Percentiles rank a stretch among this genome's conserved stretches.
Conservation (phyloP, 352 stramenopile species). For the Phytopythium mirpurense region DNA sequence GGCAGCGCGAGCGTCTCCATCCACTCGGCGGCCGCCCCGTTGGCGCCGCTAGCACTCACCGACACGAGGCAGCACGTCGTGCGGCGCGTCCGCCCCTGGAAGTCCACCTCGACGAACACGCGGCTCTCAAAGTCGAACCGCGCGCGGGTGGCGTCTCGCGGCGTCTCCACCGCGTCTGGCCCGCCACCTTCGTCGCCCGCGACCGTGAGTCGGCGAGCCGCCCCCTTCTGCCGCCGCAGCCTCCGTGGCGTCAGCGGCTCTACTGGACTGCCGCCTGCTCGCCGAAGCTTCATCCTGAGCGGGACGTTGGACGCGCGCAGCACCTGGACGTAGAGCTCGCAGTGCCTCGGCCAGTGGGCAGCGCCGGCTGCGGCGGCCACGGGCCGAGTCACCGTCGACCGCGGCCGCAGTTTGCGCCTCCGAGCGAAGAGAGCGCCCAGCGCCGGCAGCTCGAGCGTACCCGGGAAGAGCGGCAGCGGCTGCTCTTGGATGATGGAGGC, state of each 20-base stretch:
- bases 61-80: constrained; percentile 50
- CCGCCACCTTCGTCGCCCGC: neutral
- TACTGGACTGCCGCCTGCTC: neutral
- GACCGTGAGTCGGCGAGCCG: constrained; percentile 8
- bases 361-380: constrained; percentile 9
- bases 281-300: constrained; percentile 28
- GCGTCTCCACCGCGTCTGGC: constrained; percentile 9
- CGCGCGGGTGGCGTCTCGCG: constrained; percentile 11
- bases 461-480: constrained; percentile 69
- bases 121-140: constrained; percentile 34
- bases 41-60: constrained; percentile 9
- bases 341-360: too few relatives aligned
- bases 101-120: constrained; percentile 78
- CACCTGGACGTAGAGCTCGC: constrained; percentile 80
- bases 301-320: constrained; percentile 75
- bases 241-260: constrained; percentile 3
- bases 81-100: constrained; percentile 70
- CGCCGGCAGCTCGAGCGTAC: constrained; percentile 53
- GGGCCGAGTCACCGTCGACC: constrained; percentile 9
- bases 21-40: constrained; percentile 69
- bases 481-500: constrained; percentile 83
- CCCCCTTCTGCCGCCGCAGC: constrained; percentile 19
- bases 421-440: constrained; percentile 52
- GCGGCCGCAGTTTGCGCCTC: constrained; percentile 43
- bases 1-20: constrained; percentile 90